Evolutionary conservation across 768 basidiomycete genomes (phyloP).

Genomic region (Trametes punicea): DNA sequence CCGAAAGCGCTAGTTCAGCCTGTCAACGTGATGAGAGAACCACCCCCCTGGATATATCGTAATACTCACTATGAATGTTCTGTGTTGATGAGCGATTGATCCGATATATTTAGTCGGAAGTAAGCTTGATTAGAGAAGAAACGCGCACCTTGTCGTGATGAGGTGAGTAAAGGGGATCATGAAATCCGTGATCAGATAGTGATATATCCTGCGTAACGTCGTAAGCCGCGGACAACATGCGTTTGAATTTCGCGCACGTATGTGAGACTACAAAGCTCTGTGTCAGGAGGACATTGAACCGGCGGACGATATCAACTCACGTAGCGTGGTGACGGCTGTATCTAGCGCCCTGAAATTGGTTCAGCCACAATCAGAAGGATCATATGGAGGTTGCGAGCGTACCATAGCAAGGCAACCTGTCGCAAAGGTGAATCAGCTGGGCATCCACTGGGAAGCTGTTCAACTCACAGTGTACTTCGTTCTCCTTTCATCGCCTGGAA

Average conservation of each 20-base stretch:
- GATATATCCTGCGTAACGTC: conserved; percentile 18
- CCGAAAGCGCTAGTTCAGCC: conserved; percentile 22
- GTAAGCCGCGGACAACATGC: neutral
- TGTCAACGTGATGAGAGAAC: neutral
- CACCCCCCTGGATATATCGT: neutral
- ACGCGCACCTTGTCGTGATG: conserved; percentile 17
- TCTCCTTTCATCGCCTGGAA: conserved; percentile 17
- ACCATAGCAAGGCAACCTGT: conserved; percentile 26
- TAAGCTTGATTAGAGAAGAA: neutral
- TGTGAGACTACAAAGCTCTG: conserved; percentile 20
- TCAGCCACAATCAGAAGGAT: neutral
- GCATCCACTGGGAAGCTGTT: neutral
- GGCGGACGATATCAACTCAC: conserved; percentile 9
- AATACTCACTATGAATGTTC: conserved; percentile 22
- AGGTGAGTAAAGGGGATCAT: conserved; percentile 17
- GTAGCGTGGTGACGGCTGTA: conserved; percentile 21
- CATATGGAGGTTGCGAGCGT: neutral
- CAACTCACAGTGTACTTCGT: conserved; percentile 22
- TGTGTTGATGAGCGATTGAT: neutral
- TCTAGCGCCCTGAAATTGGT: conserved; percentile 20
- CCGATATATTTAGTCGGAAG: neutral
- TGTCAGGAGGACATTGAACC: neutral
- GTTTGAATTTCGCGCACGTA: conserved; percentile 14
- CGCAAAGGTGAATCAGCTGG: neutral
- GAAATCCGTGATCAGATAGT: conserved; percentile 25